phyloP scores from a whole-genome alignment of 164 flowering plant species.

The Kalanchoe fedtschenkoi region DNA sequence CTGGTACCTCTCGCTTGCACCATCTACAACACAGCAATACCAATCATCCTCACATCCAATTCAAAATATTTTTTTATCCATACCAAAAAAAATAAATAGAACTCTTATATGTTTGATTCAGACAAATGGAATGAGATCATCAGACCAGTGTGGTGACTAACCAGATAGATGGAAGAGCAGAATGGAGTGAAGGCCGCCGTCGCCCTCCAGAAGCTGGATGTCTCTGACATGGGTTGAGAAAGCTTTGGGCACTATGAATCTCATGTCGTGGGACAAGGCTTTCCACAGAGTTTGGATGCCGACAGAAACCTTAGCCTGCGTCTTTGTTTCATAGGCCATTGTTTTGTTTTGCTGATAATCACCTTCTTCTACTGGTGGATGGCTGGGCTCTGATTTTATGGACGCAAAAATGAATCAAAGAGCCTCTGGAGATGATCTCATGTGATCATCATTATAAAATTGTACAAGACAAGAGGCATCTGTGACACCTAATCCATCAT shows the following conservation, averaged over 20 bases:
- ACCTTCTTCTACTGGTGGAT: too few relatives aligned
- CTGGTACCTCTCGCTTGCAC: conserved; percentile 18
- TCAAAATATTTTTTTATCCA: too few relatives aligned
- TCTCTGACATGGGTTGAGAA: conserved; percentile 20
- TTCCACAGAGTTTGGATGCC: conserved; percentile 23
- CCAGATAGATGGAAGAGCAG: conserved; percentile 26
- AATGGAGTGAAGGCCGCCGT: conserved; percentile 35
- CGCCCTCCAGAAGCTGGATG: conserved; percentile 25
- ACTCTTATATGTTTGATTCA: not conserved
- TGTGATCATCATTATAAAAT: too few relatives aligned
- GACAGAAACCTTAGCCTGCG: conserved; percentile 17
- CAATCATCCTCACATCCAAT: too few relatives aligned
- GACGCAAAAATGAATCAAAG: too few relatives aligned
- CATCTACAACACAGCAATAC: too few relatives aligned
- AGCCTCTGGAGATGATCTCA: too few relatives aligned
- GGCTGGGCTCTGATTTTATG: too few relatives aligned
- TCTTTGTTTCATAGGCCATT: conserved; percentile 17
- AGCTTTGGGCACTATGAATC: conserved; percentile 12
- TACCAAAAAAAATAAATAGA: not conserved
- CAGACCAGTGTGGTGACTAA: conserved; percentile 3
- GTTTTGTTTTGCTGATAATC: too few relatives aligned
- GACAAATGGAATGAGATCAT: not conserved
- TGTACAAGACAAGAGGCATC: too few relatives aligned
- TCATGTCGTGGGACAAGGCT: conserved; percentile 19
- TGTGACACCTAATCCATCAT: too few relatives aligned